Evolutionary conservation across 352 stramenopile species (phyloP), one percentile per base, ranked within the genome.

Genomic region (Phytophthora pinifolia): DNA sequence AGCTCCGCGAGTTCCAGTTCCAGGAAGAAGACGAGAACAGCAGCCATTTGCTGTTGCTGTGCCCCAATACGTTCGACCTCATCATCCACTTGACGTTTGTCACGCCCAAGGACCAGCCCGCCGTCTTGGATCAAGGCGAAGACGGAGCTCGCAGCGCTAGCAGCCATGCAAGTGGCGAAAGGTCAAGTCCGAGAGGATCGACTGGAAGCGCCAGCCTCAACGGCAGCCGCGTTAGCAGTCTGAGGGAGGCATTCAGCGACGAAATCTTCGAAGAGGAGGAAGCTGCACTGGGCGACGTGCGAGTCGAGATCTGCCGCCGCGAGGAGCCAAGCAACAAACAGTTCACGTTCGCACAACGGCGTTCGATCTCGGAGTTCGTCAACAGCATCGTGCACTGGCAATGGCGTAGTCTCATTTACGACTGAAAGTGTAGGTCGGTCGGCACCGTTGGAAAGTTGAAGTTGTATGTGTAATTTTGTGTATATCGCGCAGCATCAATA

Each of bases 331-430:
- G 60, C 25, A 91, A 88, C 58, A 79, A 85, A 41, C 75, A 74
- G 63, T 91, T 96, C 57, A 91, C 83, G 14, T 78, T 86, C 15
- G 76, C 83, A 2, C 86, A 96, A 63, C 82, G 86, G 7, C 83
- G 84, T 15, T 84, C 84, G 27, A 89, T 96, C 57, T 74, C 76
- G 2, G 81, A 94, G 44, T 93, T 96, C 59, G 80, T 96, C 31
- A 96, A 96, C 62, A 85, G 69, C 54, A 86, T 94, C 42, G 80
- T 94, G 38, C 85, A 94, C 65, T 96, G 86, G 86, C 86, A 93
- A 43, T 96, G 86, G 86, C 76, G 79, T 12, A 87, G 74, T 62
- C 71, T 94, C 44, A 76, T 94, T 17, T 94, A 94, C 65, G 83
- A 94, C 68, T 94, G 65, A 92, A 51, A 17, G 3, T 13, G 17